Evolutionary conservation across 202 grass and related monocot species (phyloP).

Genomic region (Schoenoplectus tabernaemontani): DNA sequence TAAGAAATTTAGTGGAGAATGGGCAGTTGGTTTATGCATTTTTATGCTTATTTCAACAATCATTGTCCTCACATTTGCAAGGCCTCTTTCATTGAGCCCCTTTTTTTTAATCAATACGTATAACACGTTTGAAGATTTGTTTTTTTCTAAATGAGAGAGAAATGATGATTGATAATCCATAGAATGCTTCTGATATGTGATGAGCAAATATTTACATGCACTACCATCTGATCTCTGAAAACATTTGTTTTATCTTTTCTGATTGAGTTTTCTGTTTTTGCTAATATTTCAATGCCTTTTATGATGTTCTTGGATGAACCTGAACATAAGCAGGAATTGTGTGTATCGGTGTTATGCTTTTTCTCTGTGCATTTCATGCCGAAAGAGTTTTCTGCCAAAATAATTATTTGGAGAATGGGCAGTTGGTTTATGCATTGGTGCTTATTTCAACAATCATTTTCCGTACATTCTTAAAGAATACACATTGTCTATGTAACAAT

Average conservation of each 20-base stretch:
- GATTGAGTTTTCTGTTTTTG: too few relatives aligned
- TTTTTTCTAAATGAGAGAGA: neutral
- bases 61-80: slow-evolving; percentile 57
- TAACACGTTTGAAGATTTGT: too few relatives aligned
- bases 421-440: slow-evolving; percentile 47
- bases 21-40: slow-evolving; percentile 66
- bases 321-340: slow-evolving; percentile 42
- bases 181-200: slow-evolving; percentile 17
- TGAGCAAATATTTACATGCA: slow-evolving; percentile 20
- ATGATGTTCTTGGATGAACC: neutral
- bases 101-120: neutral
- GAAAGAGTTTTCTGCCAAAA: slow-evolving; percentile 63
- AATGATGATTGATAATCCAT: slow-evolving; percentile 22
- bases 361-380: slow-evolving; percentile 22
- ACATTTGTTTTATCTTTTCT: neutral
- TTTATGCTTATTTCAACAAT: slow-evolving; percentile 59
- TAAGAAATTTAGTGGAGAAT: slow-evolving; percentile 40
- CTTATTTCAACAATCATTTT: slow-evolving; percentile 48
- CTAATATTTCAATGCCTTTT: too few relatives aligned
- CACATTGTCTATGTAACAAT: too few relatives aligned
- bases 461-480: too few relatives aligned
- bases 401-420: slow-evolving; percentile 48
- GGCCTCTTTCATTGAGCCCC: too few relatives aligned
- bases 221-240: slow-evolving; percentile 18
- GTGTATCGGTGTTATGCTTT: slow-evolving; percentile 46